phyloP scores from a whole-genome alignment of 352 stramenopile genomes.

The Pythium angustatum region DNA sequence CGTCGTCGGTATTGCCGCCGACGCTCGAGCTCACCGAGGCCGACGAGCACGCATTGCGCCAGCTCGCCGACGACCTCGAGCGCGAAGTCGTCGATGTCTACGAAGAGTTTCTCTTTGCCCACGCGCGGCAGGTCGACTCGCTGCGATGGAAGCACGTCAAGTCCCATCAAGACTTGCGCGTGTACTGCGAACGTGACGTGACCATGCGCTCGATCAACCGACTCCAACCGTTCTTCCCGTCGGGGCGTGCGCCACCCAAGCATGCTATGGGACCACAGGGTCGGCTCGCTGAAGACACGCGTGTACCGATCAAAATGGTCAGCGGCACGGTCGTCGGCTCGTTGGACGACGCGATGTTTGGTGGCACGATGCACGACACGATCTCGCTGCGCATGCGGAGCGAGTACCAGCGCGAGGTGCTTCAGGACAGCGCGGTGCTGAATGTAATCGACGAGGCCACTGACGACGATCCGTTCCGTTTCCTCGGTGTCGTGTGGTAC shows the following conservation, averaged over 20 bases:
- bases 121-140: constrained; percentile 33
- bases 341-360: constrained; percentile 42
- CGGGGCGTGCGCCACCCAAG: constrained; percentile 4
- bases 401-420: constrained; percentile 48
- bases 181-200: constrained; percentile 43
- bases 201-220: constrained; percentile 28
- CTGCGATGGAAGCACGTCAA: constrained; percentile 49
- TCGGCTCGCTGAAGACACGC: constrained; percentile 35
- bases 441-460: constrained; percentile 45
- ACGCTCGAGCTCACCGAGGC: constrained; percentile 32
- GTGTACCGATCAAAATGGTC: constrained; percentile 33
- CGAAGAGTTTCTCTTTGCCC: constrained; percentile 40
- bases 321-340: constrained; percentile 30
- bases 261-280: constrained; percentile 34
- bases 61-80: constrained; percentile 47
- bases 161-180: constrained; percentile 38
- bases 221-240: constrained; percentile 28
- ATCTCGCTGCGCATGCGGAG: constrained; percentile 54
- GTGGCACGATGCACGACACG: constrained; percentile 46
- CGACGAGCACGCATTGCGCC: constrained; percentile 37
- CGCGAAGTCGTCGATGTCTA: constrained; percentile 45
- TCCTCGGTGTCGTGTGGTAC: constrained; percentile 30
- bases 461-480: constrained; percentile 28
- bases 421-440: constrained; percentile 53
- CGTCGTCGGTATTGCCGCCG: constrained; percentile 22